These are phyloP conservation scores for Xylariaceae sp. DNA, from an alignment of 2,329 filamentous ascomycete species.

Conservation along the genomic window DNA sequence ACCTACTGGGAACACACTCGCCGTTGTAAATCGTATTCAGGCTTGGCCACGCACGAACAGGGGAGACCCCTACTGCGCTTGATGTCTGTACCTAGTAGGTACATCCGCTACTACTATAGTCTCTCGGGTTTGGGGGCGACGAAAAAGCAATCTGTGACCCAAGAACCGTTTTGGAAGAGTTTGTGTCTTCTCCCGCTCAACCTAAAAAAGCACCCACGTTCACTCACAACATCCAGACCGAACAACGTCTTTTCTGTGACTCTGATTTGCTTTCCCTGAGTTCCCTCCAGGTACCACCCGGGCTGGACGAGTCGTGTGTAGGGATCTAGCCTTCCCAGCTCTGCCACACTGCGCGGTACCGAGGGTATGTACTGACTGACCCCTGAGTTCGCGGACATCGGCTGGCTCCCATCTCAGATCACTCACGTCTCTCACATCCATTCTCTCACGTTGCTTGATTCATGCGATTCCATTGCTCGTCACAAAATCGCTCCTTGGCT, in stretches of 20 bases:
- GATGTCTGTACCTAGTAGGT: background rate
- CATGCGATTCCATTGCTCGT: conserved; percentile 8
- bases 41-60: conserved; percentile 7
- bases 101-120: no score
- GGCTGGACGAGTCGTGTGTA: conserved; percentile 1
- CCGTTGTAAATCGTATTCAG: conserved; percentile 12
- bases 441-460: background rate
- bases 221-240: no score
- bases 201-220: conserved; percentile 8
- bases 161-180: conserved; percentile 12
- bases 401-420: no score
- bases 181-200: conserved; percentile 10
- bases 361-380: no score
- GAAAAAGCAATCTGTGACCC: conserved; percentile 12
- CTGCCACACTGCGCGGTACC: conserved; percentile 4
- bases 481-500: conserved; percentile 1
- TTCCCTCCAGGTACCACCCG: background rate
- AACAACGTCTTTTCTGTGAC: no score
- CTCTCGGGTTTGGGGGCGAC: background rate
- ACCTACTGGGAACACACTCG: conserved; percentile 5
- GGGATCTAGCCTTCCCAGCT: conserved; percentile 1
- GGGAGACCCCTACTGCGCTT: background rate
- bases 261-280: no score
- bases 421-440: no score
- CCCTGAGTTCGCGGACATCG: background rate